Conservation (phyloP, 139 green algal species). For the Mesostigma viride region DNA sequence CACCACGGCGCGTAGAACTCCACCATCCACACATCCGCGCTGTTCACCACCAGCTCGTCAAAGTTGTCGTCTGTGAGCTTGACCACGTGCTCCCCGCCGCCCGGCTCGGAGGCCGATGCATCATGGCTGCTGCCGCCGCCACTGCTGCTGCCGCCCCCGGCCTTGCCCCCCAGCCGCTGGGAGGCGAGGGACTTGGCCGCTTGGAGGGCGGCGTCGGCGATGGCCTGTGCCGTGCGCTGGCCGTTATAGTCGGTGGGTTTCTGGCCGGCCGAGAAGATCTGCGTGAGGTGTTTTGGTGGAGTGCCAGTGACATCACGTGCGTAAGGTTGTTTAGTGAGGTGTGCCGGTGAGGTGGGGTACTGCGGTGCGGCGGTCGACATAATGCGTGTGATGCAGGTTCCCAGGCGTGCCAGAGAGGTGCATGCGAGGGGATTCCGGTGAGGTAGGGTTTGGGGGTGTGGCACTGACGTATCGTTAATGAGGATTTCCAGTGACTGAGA, state of each 20-base stretch:
- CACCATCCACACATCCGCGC: constrained; percentile 67
- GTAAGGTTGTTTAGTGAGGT: no score
- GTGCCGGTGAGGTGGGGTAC: no score
- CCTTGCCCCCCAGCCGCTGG: constrained; percentile 14
- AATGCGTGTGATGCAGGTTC: no score
- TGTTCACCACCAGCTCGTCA: constrained; percentile 49
- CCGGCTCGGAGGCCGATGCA: constrained; percentile 35
- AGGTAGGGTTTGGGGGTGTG: no score
- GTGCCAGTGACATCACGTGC: no score
- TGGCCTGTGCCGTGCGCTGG: constrained; percentile 57
- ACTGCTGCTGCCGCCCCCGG: constrained; percentile 14
- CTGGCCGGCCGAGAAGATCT: constrained; percentile 45
- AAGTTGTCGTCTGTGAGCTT: constrained; percentile 63
- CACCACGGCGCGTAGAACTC: constrained; percentile 49
- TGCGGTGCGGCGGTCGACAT: no score
- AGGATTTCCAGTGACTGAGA: no score
- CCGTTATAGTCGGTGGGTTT: constrained; percentile 57
- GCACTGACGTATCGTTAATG: no score
- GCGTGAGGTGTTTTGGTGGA: no score
- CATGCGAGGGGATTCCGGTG: no score
- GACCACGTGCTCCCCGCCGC: constrained; percentile 54
- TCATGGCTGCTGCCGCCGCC: constrained; percentile 14
- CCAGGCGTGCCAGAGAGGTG: no score
- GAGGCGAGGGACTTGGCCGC: constrained; percentile 26
- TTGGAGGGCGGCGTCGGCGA: constrained; percentile 54